These are phyloP conservation scores for Penicillium fuscoglaucum DNA, from an alignment of 2,329 filamentous ascomycete genomes.

Conservation along the genomic window DNA sequence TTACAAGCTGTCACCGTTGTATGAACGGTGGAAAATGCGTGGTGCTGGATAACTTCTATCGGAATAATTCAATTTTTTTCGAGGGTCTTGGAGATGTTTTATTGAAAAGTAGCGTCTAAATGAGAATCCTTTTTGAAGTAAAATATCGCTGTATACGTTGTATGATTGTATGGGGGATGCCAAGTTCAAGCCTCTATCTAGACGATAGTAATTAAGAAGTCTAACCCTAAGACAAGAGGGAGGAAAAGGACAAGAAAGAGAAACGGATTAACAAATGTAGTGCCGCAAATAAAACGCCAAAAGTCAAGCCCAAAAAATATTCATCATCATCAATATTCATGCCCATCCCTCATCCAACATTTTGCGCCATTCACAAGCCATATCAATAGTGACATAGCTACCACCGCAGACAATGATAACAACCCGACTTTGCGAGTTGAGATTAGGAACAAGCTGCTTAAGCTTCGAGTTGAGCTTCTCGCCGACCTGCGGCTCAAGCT, in stretches of 20 bases:
- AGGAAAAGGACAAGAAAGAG: not conserved
- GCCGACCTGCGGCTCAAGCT: conserved; percentile 20
- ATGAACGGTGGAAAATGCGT: not conserved
- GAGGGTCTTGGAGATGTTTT: not conserved
- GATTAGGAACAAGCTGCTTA: conserved; percentile 61
- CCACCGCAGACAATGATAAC: conserved; percentile 86
- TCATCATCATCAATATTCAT: conserved; percentile 15
- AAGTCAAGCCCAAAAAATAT: conserved; percentile 3
- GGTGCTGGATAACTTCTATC: not conserved
- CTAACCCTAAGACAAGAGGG: not conserved
- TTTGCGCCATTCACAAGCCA: conserved; percentile 60
- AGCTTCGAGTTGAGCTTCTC: conserved; percentile 47
- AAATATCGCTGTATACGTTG: not conserved
- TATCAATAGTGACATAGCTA: conserved; percentile 63
- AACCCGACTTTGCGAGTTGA: conserved; percentile 68
- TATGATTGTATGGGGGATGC: not conserved
- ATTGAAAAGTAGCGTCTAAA: not conserved
- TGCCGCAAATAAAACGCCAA: conserved; percentile 8
- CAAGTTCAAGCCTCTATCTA: not conserved
- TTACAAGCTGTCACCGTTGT: not conserved
- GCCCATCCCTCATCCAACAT: conserved; percentile 44
- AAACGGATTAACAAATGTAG: not conserved
- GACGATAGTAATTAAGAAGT: not conserved
- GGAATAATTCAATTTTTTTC: too few species aligned
- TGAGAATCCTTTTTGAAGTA: not conserved